Percentiles rank a stretch among this genome's conserved stretches.
Conservation (phyloP, 225 moss, liverwort and hornwort genomes). For the Antitrichia curtipendula region DNA sequence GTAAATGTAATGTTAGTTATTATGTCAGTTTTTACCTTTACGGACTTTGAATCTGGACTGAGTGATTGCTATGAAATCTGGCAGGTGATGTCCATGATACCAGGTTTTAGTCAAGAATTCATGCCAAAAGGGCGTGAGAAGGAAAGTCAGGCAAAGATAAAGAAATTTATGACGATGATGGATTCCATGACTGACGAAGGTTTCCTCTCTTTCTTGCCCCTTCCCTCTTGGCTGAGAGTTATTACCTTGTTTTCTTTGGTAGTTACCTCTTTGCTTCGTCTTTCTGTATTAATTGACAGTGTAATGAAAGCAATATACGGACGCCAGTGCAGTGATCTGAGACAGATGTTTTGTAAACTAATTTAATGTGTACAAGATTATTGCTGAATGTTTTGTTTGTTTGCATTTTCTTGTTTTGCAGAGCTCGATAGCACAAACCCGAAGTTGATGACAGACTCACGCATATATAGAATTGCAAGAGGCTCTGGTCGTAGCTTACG, state of each 20-base stretch:
- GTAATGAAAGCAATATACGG: neutral
- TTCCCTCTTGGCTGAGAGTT: neutral
- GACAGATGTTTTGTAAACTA: neutral
- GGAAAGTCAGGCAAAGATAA: slow-evolving; percentile 71
- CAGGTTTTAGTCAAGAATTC: slow-evolving; percentile 76
- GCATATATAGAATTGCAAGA: slow-evolving; percentile 71
- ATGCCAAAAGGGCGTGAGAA: slow-evolving; percentile 94
- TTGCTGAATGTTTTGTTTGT: neutral
- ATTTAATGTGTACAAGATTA: neutral
- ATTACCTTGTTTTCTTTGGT: neutral
- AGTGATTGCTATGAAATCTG: neutral
- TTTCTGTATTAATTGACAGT: neutral
- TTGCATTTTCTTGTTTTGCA: slow-evolving; percentile 2
- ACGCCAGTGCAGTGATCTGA: neutral
- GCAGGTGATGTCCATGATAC: slow-evolving; percentile 97
- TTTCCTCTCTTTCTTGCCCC: slow-evolving; percentile 1
- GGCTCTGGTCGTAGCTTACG: slow-evolving; percentile 54
- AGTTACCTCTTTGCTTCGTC: neutral
- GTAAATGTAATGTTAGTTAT: neutral
- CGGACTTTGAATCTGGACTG: neutral
- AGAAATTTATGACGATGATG: slow-evolving; percentile 93
- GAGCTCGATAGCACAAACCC: slow-evolving; percentile 82
- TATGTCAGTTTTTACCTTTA: neutral
- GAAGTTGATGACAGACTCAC: slow-evolving; percentile 72
- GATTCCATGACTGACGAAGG: slow-evolving; percentile 91